Conservation (phyloP, 331 rosid genomes). For the Acacia concinna region DNA sequence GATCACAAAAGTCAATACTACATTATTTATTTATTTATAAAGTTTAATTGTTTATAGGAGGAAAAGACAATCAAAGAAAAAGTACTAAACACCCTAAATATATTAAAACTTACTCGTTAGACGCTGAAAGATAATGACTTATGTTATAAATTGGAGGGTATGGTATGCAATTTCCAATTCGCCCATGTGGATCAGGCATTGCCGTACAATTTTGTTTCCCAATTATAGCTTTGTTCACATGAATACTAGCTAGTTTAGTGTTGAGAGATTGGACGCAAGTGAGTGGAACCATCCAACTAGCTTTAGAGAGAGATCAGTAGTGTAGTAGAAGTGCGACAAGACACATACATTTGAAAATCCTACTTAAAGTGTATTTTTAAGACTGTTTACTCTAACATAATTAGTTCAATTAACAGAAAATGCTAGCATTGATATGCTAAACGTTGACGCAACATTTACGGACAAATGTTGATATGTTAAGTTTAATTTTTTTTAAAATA, state of each 20-base stretch:
- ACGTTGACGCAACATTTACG: no score
- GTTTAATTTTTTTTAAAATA: no score
- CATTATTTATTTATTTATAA: not conserved
- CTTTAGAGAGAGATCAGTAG: not conserved
- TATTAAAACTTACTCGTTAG: no score
- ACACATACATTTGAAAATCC: no score
- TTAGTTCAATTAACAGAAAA: not conserved
- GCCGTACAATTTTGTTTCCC: not conserved
- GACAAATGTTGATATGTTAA: no score
- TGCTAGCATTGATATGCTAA: not conserved
- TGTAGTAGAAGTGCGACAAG: not conserved
- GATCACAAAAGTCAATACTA: not conserved
- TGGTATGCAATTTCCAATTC: not conserved
- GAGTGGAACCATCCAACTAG: not conserved
- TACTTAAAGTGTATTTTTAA: no score
- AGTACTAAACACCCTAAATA: no score
- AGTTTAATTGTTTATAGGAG: not conserved
- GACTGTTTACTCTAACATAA: not conserved
- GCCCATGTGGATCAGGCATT: not conserved
- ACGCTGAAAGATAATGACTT: not conserved
- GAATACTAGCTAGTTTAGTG: not conserved
- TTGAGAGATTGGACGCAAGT: not conserved
- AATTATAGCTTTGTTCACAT: not conserved
- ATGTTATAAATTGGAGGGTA: no score
- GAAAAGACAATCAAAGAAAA: not conserved